Conservation (phyloP, 1,284 basidiomycete species). For the Veloboletus limbatus region DNA sequence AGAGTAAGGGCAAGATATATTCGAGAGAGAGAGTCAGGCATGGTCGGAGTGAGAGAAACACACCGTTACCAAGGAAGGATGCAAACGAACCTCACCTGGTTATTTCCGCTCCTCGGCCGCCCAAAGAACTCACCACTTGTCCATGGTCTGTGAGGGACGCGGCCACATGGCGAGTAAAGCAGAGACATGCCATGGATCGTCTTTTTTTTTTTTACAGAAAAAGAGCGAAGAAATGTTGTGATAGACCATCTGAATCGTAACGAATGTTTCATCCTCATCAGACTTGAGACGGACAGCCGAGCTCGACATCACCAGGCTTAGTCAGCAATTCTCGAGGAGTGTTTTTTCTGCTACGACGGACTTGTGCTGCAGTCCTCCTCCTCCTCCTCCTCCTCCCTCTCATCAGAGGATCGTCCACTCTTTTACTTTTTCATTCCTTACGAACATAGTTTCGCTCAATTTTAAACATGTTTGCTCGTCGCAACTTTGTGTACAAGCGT, state of each 20-base stretch:
- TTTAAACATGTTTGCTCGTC: conserved; percentile 16
- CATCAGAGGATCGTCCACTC: conserved; percentile 7
- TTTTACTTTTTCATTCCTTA: conserved; percentile 21
- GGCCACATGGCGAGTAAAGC: no score
- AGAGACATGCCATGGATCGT: no score
- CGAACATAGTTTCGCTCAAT: no score
- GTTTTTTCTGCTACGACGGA: neutral
- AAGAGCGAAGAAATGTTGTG: no score
- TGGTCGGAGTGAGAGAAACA: conserved; percentile 6
- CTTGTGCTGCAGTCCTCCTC: neutral
- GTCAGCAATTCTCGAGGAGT: conserved; percentile 2
- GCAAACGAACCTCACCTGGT: neutral
- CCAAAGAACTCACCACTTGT: neutral
- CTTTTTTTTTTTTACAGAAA: no score
- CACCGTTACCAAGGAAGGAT: neutral
- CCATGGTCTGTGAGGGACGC: no score
- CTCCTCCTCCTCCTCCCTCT: neutral
- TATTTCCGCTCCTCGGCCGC: conserved; percentile 18
- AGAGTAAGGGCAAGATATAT: conserved; percentile 16
- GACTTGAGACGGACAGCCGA: no score
- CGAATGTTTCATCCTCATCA: no score
- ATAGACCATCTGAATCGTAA: no score
- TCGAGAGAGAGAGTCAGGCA: conserved; percentile 24
- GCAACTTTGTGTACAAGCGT: conserved; percentile 18
- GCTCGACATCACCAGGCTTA: conserved; percentile 4